Evolutionary conservation across 306 rosid species (phyloP).

Genomic region (Mimosa pudica): DNA sequence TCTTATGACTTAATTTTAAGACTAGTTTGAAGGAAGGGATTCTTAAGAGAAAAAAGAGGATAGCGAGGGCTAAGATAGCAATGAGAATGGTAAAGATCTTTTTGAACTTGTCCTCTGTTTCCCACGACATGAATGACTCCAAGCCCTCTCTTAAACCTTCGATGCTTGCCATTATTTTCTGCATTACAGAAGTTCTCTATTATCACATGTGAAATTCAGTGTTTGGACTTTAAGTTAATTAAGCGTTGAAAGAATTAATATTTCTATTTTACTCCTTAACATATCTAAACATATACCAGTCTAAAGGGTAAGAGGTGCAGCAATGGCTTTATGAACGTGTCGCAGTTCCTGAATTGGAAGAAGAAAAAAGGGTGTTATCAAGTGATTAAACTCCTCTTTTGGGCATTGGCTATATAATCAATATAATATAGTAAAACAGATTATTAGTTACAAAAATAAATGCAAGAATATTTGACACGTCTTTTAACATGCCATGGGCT

Average conservation of each 20-base stretch:
- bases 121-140: constrained; percentile 5
- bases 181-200: background rate
- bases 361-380: background rate
- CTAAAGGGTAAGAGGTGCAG: constrained; percentile 50
- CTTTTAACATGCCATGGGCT: no score
- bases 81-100: constrained; percentile 19
- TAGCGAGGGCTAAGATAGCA: constrained; percentile 26
- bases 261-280: background rate
- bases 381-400: background rate
- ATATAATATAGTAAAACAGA: background rate
- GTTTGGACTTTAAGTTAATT: background rate
- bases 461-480: no score
- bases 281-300: constrained; percentile 47
- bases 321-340: constrained; percentile 62
- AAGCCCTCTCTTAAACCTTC: constrained; percentile 32
- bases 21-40: constrained; percentile 16
- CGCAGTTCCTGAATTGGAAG: constrained; percentile 53
- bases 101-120: constrained; percentile 34
- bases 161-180: constrained; percentile 44
- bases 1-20: background rate
- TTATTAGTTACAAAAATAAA: background rate
- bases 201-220: background rate
- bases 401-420: no score
- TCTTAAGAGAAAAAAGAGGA: constrained; percentile 40
- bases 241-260: background rate